Percentiles rank a stretch among this genome's conserved stretches.
Evolutionary conservation across 1,284 basidiomycete species (phyloP).

Genomic region (Sphaerobolus stellatus): DNA sequence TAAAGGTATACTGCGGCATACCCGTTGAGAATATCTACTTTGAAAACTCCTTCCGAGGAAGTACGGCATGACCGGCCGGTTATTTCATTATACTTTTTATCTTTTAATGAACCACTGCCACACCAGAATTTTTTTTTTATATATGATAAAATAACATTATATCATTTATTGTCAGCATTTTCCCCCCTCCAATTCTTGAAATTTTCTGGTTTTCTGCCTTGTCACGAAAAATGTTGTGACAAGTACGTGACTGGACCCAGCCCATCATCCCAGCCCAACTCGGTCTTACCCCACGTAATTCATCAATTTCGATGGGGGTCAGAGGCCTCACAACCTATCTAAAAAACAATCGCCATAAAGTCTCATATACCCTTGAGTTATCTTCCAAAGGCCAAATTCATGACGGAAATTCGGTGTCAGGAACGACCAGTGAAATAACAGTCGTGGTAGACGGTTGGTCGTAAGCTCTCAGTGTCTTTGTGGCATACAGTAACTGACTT

Average conservation of each 20-base stretch:
- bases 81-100: too few species aligned
- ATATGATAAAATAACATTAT: too few species aligned
- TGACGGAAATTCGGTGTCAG: neutral
- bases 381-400: neutral
- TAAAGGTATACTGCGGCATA: conserved; percentile 71
- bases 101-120: too few species aligned
- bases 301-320: conserved; percentile 68
- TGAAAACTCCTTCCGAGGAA: too few species aligned
- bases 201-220: too few species aligned
- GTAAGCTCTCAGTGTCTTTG: conserved; percentile 51
- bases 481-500: conserved; percentile 13
- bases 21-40: too few species aligned
- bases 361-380: conserved; percentile 51
- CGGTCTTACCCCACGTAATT: conserved; percentile 22
- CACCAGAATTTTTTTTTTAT: too few species aligned
- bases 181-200: too few species aligned
- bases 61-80: too few species aligned
- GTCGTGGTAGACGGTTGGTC: conserved; percentile 87
- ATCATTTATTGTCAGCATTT: too few species aligned
- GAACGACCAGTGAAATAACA: conserved; percentile 18
- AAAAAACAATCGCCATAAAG: conserved; percentile 63
- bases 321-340: conserved; percentile 79
- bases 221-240: too few species aligned
- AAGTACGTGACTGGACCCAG: neutral
- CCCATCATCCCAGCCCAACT: neutral